A percentile compares a stretch with the other conserved stretches of the same genome.
Conservation (phyloP, 2,329 filamentous ascomycete species). For the Clonostachys rosea region DNA sequence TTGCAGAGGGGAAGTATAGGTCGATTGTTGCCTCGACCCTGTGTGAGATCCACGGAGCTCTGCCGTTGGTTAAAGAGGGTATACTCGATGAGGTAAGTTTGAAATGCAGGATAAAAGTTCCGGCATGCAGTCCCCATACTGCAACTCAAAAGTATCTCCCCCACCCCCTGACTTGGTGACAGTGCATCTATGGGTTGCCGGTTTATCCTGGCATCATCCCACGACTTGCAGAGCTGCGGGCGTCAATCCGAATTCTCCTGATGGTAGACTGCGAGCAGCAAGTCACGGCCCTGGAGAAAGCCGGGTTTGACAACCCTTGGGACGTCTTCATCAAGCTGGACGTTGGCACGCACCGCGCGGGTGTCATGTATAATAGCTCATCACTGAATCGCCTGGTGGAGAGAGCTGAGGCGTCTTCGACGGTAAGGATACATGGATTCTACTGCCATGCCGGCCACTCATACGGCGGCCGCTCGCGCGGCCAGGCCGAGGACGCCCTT, state of each 20-base stretch:
- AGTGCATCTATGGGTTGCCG: slow-evolving; percentile 33
- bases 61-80: slow-evolving; percentile 30
- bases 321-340: slow-evolving; percentile 29
- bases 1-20: slow-evolving; percentile 25
- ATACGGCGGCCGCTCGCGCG: slow-evolving; percentile 20
- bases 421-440: slow-evolving; percentile 24
- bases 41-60: slow-evolving; percentile 27
- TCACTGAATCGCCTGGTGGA: slow-evolving; percentile 17
- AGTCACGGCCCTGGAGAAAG: slow-evolving; percentile 17
- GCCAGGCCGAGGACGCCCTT: slow-evolving; percentile 20
- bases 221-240: slow-evolving; percentile 16
- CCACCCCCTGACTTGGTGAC: neutral
- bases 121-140: no score
- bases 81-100: slow-evolving; percentile 28
- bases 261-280: slow-evolving; percentile 30
- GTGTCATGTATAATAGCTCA: slow-evolving; percentile 16
- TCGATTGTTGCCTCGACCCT: slow-evolving; percentile 33
- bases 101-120: neutral
- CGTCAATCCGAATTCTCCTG: slow-evolving; percentile 22
- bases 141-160: no score
- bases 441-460: slow-evolving; percentile 32
- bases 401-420: slow-evolving; percentile 15
- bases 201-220: slow-evolving; percentile 25
- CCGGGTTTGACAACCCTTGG: slow-evolving; percentile 14
- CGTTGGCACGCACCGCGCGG: slow-evolving; percentile 25